phyloP scores from a whole-genome alignment of 805 yeast genomes.

The Saccharomyces eubayanus region DNA sequence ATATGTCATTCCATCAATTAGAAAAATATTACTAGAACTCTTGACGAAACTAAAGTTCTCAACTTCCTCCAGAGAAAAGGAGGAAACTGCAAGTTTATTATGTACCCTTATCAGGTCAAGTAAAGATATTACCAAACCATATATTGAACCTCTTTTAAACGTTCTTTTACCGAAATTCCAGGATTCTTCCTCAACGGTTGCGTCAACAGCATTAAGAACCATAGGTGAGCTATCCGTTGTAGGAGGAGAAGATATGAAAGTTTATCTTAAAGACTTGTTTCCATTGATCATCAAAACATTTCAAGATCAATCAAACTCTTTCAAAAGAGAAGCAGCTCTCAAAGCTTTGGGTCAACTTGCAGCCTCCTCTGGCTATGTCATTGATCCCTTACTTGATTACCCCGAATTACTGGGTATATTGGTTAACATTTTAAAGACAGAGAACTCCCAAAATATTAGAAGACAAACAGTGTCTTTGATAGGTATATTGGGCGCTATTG shows the following conservation, averaged over 20 bases:
- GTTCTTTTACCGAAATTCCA: conserved; percentile 69
- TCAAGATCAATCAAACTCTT: conserved; percentile 79
- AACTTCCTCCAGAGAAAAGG: conserved; percentile 60
- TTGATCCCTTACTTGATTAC: conserved; percentile 80
- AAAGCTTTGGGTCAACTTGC: conserved; percentile 79
- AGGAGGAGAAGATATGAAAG: conserved; percentile 74
- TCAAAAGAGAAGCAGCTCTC: conserved; percentile 79
- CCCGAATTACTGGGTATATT: conserved; percentile 76
- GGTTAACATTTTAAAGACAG: conserved; percentile 71
- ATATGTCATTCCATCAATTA: conserved; percentile 79
- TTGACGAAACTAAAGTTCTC: conserved; percentile 78
- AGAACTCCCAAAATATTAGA: conserved; percentile 61
- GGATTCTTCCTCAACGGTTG: conserved; percentile 65
- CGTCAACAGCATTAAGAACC: conserved; percentile 74
- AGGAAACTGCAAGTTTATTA: conserved; percentile 72
- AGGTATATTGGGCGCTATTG: conserved; percentile 90
- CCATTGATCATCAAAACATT: conserved; percentile 77
- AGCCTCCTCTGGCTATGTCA: conserved; percentile 85
- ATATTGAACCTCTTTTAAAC: conserved; percentile 78
- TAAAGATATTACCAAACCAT: conserved; percentile 71
- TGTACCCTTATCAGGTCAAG: conserved; percentile 69
- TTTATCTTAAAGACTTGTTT: conserved; percentile 67
- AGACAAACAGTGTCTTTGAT: conserved; percentile 79
- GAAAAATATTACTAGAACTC: conserved; percentile 76
- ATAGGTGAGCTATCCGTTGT: conserved; percentile 81